These are phyloP conservation scores for Erysiphe neolycopersici DNA, from an alignment of 2,329 filamentous ascomycete species.

Conservation along the genomic window DNA sequence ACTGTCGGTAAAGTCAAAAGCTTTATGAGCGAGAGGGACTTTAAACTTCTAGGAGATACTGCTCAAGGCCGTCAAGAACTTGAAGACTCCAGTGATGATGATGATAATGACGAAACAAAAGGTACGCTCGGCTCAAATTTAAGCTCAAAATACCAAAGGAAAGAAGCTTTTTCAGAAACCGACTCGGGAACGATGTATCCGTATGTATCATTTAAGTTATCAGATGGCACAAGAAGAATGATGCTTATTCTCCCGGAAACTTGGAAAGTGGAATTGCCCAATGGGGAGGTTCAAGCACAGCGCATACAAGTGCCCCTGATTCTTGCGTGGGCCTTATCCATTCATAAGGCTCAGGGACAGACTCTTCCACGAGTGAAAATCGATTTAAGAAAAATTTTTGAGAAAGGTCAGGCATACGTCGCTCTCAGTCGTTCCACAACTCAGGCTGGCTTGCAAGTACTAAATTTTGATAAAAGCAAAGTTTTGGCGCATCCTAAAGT, in stretches of 20 bases:
- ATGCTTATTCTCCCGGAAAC: constrained; percentile 66
- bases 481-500: constrained; percentile 88
- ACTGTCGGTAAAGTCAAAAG: constrained; percentile 64
- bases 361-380: constrained; percentile 77
- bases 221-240: constrained; percentile 48
- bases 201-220: constrained; percentile 56
- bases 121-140: background rate
- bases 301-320: constrained; percentile 68
- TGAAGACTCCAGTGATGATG: constrained; percentile 17
- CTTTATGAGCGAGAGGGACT: constrained; percentile 47
- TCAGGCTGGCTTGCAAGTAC: constrained; percentile 64
- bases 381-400: constrained; percentile 73
- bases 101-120: constrained; percentile 15
- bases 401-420: constrained; percentile 94
- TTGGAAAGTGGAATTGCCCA: constrained; percentile 95
- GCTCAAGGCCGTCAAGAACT: constrained; percentile 25
- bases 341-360: constrained; percentile 94
- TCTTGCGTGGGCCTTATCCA: constrained; percentile 85
- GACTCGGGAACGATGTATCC: constrained; percentile 38
- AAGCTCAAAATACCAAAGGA: background rate
- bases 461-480: constrained; percentile 68
- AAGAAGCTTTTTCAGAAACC: constrained; percentile 13
- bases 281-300: constrained; percentile 74
- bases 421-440: constrained; percentile 78
- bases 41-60: constrained; percentile 28